A percentile compares a stretch with the other conserved stretches of the same genome.
These are phyloP conservation scores for Boletus tomentosulus DNA, from an alignment of 768 basidiomycete species.

Conservation along the genomic window DNA sequence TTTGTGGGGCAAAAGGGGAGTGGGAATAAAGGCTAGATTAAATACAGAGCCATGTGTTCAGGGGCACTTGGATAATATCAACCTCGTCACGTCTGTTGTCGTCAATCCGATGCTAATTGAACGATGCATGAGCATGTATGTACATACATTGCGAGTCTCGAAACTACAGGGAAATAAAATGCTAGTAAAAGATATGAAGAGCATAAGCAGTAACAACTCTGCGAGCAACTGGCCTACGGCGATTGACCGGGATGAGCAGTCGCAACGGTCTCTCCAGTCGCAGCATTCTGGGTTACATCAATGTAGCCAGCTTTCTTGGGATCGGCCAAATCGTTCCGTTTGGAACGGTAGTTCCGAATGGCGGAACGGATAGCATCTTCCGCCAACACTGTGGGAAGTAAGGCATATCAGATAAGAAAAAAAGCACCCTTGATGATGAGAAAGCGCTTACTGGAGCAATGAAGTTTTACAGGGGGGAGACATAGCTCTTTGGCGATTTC, in stretches of 20 bases:
- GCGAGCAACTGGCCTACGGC: slow-evolving; percentile 4
- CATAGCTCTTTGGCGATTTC: slow-evolving; percentile 98
- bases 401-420: slow-evolving; percentile 21
- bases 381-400: slow-evolving; percentile 68
- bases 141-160: slow-evolving; percentile 11
- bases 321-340: slow-evolving; percentile 54
- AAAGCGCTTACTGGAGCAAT: slow-evolving; percentile 79
- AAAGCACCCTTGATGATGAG: slow-evolving; percentile 1
- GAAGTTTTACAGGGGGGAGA: slow-evolving; percentile 93
- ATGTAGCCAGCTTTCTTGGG: slow-evolving; percentile 62
- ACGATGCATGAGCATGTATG: slow-evolving; percentile 6
- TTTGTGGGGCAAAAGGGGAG: slow-evolving; percentile 60
- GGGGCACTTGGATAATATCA: not conserved
- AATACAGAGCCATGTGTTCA: not conserved
- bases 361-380: slow-evolving; percentile 99
- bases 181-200: slow-evolving; percentile 5
- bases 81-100: not conserved
- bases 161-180: slow-evolving; percentile 18
- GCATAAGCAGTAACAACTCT: not conserved
- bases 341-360: slow-evolving; percentile 91
- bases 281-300: slow-evolving; percentile 59
- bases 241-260: slow-evolving; percentile 44
- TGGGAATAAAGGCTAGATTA: slow-evolving; percentile 19
- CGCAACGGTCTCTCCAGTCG: slow-evolving; percentile 51
- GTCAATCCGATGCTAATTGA: slow-evolving; percentile 4